These are phyloP conservation scores for Tetracladium setigerum DNA, from an alignment of 495 filamentous ascomycete genomes.

Conservation along the genomic window DNA sequence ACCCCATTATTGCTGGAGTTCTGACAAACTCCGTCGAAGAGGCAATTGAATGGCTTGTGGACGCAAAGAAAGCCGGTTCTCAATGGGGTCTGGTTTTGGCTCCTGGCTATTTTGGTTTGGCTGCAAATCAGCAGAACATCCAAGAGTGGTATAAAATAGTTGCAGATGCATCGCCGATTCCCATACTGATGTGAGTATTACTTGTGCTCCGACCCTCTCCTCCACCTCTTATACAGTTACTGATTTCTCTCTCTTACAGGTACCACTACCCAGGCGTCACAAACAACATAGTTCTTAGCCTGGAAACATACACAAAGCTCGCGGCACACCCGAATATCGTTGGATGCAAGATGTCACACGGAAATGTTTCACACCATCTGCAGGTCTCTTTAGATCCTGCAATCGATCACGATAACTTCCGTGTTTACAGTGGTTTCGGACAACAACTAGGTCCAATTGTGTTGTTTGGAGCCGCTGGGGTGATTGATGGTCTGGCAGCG, in stretches of 20 bases:
- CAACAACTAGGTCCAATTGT: constrained; percentile 37
- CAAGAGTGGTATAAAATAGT: constrained; percentile 25
- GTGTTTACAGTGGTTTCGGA: constrained; percentile 36
- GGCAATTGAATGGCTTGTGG: constrained; percentile 28
- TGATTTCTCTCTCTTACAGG: constrained; percentile 10
- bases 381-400: constrained; percentile 27
- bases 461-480: constrained; percentile 33
- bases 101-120: constrained; percentile 17
- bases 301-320: constrained; percentile 30
- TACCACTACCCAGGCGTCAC: constrained; percentile 40
- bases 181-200: constrained; percentile 15
- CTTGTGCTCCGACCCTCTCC: too few species aligned
- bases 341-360: constrained; percentile 40
- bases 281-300: constrained; percentile 32
- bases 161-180: constrained; percentile 21
- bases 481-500: constrained; percentile 37
- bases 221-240: neutral
- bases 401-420: constrained; percentile 33
- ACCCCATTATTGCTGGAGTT: constrained; percentile 37
- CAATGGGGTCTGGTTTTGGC: constrained; percentile 33
- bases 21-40: constrained; percentile 34
- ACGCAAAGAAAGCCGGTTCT: constrained; percentile 35
- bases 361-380: constrained; percentile 27
- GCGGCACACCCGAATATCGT: constrained; percentile 39
- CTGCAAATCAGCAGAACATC: constrained; percentile 17